These are phyloP conservation scores for Catenaria anguillulae DNA, from an alignment of 371 early-diverging fungal genomes.

Conservation along the genomic window DNA sequence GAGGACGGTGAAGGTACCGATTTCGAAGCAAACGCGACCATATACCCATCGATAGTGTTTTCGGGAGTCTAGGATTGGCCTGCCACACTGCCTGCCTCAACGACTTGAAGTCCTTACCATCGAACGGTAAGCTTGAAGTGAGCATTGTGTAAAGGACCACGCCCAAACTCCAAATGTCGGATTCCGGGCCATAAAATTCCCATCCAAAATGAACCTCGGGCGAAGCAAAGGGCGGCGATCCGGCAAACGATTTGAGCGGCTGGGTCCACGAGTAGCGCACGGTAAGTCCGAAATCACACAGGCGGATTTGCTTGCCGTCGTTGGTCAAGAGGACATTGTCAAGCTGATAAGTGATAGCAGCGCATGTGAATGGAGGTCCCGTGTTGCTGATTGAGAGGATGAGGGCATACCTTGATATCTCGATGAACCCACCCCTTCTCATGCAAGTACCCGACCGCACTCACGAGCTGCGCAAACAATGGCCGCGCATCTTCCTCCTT, in stretches of 20 bases:
- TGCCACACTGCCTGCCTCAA: no score
- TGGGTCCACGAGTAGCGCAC: conserved; percentile 53
- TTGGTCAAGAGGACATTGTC: background rate
- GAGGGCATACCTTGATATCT: conserved; percentile 11
- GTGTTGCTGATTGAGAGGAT: no score
- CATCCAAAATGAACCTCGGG: conserved; percentile 21
- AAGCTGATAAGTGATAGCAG: no score
- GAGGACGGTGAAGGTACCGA: no score
- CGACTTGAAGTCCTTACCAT: conserved; percentile 18
- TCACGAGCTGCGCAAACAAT: background rate
- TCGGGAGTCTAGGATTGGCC: no score
- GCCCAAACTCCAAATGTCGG: conserved; percentile 44
- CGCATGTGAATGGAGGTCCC: no score
- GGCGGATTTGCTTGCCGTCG: conserved; percentile 18
- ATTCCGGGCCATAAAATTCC: conserved; percentile 40
- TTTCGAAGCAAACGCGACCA: no score
- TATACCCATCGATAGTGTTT: no score
- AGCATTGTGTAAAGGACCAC: conserved; percentile 37
- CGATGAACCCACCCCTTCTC: conserved; percentile 12
- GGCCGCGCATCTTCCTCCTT: background rate
- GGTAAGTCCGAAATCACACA: conserved; percentile 81
- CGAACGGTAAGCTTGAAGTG: conserved; percentile 35
- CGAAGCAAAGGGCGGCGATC: conserved; percentile 23
- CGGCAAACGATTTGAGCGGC: conserved; percentile 51
- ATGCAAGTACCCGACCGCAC: conserved; percentile 4